Evolutionary conservation across 2,329 filamentous ascomycete genomes (phyloP).

Genomic region (Talaromyces sp.): DNA sequence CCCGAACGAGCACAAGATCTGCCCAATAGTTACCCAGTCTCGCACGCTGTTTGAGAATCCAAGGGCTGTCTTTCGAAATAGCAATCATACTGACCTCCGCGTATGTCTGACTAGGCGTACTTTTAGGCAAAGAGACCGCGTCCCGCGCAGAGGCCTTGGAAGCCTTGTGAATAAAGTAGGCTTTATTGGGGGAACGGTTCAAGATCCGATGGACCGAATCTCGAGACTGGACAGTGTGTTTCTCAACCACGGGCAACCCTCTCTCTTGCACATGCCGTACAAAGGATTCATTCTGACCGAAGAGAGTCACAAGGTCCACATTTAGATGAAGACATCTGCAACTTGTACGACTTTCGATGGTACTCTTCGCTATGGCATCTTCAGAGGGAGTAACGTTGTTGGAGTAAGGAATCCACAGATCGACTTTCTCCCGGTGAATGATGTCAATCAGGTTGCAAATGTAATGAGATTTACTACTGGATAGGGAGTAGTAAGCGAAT

Average conservation of each 20-base stretch:
- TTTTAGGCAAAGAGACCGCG: constrained; percentile 55
- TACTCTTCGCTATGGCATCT: constrained; percentile 61
- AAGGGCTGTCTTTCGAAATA: constrained; percentile 53
- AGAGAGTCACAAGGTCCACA: constrained; percentile 48
- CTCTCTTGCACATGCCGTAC: constrained; percentile 53
- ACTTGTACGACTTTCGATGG: constrained; percentile 52
- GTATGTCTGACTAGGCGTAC: constrained; percentile 50
- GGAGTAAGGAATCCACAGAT: constrained; percentile 70
- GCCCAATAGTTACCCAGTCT: constrained; percentile 64
- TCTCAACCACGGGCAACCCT: constrained; percentile 52
- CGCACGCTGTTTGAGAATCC: constrained; percentile 66
- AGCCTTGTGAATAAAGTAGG: constrained; percentile 58
- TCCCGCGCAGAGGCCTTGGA: constrained; percentile 58
- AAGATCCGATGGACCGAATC: constrained; percentile 53
- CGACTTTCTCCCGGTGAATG: constrained; percentile 55
- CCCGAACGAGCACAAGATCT: constrained; percentile 62
- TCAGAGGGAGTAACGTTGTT: constrained; percentile 61
- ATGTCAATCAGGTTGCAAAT: constrained; percentile 54
- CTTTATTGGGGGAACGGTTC: constrained; percentile 36
- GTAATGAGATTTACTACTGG: constrained; percentile 46
- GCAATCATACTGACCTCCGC: constrained; percentile 51
- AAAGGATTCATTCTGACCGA: constrained; percentile 64
- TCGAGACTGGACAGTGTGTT: constrained; percentile 49
- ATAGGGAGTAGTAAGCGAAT: constrained; percentile 50
- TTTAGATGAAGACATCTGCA: constrained; percentile 63